Evolutionary conservation across 345 rosid species (phyloP).

Genomic region (Aurinia saxatilis): DNA sequence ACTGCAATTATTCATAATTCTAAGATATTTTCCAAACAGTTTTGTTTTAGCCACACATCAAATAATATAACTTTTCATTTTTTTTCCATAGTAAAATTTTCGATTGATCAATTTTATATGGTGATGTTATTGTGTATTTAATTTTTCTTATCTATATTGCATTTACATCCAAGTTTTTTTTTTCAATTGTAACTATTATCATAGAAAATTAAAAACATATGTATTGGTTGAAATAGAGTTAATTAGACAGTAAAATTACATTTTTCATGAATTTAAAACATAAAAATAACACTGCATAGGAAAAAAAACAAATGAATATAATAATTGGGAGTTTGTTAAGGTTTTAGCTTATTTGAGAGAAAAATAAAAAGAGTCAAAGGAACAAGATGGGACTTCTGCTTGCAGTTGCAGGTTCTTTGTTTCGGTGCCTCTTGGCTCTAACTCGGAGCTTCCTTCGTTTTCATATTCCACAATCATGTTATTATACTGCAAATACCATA

Average conservation of each 20-base stretch:
- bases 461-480: constrained; percentile 9
- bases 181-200: too few relatives aligned
- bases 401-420: constrained; percentile 22
- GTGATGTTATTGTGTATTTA: too few relatives aligned
- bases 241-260: not conserved
- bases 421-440: constrained; percentile 28
- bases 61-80: too few relatives aligned
- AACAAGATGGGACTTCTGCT: constrained; percentile 33
- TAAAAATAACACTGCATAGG: not conserved
- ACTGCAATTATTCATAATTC: too few relatives aligned
- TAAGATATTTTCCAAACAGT: too few relatives aligned
- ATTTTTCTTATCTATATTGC: too few relatives aligned
- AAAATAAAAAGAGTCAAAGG: constrained; percentile 26
- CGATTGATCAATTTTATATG: too few relatives aligned
- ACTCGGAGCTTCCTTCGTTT: constrained; percentile 14
- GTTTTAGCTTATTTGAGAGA: not conserved
- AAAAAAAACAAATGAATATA: not conserved
- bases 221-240: too few relatives aligned
- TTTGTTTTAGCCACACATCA: too few relatives aligned
- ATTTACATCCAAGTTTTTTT: too few relatives aligned
- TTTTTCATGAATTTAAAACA: not conserved
- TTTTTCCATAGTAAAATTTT: too few relatives aligned
- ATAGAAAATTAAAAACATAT: too few relatives aligned
- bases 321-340: constrained; percentile 2
- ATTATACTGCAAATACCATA: not conserved